phyloP scores from a whole-genome alignment of 2,329 filamentous ascomycete species.

The Lasiodiplodia gonubiensis region DNA sequence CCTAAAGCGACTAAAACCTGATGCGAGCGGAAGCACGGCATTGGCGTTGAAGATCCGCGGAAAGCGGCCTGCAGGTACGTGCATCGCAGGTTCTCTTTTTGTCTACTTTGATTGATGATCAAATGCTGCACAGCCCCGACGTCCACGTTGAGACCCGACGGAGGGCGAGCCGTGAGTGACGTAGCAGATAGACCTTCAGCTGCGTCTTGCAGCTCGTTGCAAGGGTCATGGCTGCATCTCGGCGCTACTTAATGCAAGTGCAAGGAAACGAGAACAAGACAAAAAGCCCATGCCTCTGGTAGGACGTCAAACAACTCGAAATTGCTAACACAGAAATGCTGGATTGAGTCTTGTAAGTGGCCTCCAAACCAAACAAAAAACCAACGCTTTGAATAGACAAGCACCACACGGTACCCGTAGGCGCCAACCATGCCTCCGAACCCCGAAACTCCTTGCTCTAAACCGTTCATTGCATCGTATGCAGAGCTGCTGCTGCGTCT shows the following conservation, averaged over 20 bases:
- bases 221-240: constrained; percentile 24
- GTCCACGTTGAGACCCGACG: constrained; percentile 1
- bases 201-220: not conserved
- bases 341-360: not conserved
- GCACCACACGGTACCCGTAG: not conserved
- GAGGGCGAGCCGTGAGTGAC: constrained; percentile 16
- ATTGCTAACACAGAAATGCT: constrained; percentile 1
- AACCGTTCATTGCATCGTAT: constrained; percentile 25
- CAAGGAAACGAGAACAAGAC: constrained; percentile 4
- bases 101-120: constrained; percentile 9
- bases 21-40: constrained; percentile 15
- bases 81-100: not conserved
- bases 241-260: constrained; percentile 10
- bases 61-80: not conserved
- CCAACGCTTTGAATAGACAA: not conserved
- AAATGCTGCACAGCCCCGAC: constrained; percentile 10
- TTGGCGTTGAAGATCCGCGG: not conserved
- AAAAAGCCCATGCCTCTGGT: no score
- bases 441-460: constrained; percentile 27
- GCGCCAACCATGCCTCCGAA: constrained; percentile 21
- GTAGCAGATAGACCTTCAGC: constrained; percentile 10
- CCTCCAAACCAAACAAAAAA: not conserved
- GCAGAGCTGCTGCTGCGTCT: constrained; percentile 22
- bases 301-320: not conserved
- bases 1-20: constrained; percentile 1